These are phyloP conservation scores for Fusarium torreyae DNA, from an alignment of 2,329 filamentous ascomycete species.

Conservation along the genomic window DNA sequence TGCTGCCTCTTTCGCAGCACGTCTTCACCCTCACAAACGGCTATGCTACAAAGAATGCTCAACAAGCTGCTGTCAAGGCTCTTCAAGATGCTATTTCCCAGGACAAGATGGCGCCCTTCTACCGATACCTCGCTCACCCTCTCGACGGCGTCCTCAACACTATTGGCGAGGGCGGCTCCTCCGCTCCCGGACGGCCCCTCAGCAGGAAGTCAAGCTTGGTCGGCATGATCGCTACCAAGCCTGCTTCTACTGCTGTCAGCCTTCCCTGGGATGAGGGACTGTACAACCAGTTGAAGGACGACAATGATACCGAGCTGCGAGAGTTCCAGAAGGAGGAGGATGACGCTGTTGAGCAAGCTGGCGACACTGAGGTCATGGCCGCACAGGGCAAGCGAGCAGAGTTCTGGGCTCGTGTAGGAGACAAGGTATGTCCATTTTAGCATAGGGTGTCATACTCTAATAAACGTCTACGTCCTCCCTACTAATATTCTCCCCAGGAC, in stretches of 20 bases:
- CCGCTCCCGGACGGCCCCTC: conserved; percentile 69
- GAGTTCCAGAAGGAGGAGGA: conserved; percentile 88
- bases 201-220: conserved; percentile 79
- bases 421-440: conserved; percentile 78
- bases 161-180: conserved; percentile 73
- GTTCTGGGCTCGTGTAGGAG: conserved; percentile 94
- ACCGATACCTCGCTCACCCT: conserved; percentile 87
- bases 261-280: conserved; percentile 93
- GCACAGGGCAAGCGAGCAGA: conserved; percentile 95
- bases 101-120: conserved; percentile 90
- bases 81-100: conserved; percentile 87
- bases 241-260: conserved; percentile 73
- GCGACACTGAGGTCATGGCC: conserved; percentile 94
- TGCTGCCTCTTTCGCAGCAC: conserved; percentile 85
- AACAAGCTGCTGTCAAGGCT: conserved; percentile 79
- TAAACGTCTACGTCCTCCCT: neutral
- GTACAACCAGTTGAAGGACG: conserved; percentile 82
- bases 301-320: conserved; percentile 84
- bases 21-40: conserved; percentile 90
- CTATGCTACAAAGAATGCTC: conserved; percentile 74
- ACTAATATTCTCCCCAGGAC: conserved; percentile 71
- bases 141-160: conserved; percentile 86
- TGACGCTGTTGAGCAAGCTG: conserved; percentile 94
- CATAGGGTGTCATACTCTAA: neutral
- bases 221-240: conserved; percentile 82